Evolutionary conservation across 352 stramenopile species (phyloP).

Genomic region (Phytophthora megakarya): DNA sequence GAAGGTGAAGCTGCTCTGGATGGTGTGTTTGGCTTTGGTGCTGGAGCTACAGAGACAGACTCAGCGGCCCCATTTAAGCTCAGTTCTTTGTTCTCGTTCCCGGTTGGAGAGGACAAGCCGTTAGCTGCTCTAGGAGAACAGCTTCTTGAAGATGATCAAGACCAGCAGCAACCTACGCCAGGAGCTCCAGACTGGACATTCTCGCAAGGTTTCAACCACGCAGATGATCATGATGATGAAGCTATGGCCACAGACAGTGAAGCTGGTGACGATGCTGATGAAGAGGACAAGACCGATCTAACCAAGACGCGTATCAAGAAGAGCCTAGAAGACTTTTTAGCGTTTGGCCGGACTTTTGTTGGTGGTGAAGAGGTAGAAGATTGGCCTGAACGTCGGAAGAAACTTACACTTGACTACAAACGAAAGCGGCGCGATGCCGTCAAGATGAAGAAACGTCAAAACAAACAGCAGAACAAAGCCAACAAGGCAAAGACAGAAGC

Average conservation of each 20-base stretch:
- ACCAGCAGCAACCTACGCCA: constrained; percentile 27
- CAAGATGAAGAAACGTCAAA: constrained; percentile 77
- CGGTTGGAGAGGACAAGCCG: constrained; percentile 52
- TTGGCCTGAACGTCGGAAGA: constrained; percentile 71
- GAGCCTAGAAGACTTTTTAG: constrained; percentile 66
- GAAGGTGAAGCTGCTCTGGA: constrained; percentile 78
- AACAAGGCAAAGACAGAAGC: constrained; percentile 30
- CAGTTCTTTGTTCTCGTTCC: constrained; percentile 72
- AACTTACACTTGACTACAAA: constrained; percentile 81
- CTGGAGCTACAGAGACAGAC: constrained; percentile 6
- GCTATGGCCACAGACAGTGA: constrained; percentile 47
- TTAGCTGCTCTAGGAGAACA: constrained; percentile 53
- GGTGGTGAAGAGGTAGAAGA: constrained; percentile 31
- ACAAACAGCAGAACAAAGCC: constrained; percentile 53
- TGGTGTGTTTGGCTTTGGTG: constrained; percentile 53
- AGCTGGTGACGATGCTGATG: constrained; percentile 36
- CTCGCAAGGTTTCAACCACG: constrained; percentile 23
- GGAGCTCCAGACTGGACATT: constrained; percentile 27
- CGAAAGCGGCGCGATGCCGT: constrained; percentile 78
- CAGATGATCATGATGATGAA: constrained; percentile 36
- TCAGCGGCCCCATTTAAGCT: constrained; percentile 58
- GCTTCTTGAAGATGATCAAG: constrained; percentile 53
- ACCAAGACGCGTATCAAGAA: constrained; percentile 45
- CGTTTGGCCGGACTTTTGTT: constrained; percentile 61
- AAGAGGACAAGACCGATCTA: constrained; percentile 19